Evolutionary conservation across 2,329 filamentous ascomycete species (phyloP).

Genomic region (Diaporthe sp.): DNA sequence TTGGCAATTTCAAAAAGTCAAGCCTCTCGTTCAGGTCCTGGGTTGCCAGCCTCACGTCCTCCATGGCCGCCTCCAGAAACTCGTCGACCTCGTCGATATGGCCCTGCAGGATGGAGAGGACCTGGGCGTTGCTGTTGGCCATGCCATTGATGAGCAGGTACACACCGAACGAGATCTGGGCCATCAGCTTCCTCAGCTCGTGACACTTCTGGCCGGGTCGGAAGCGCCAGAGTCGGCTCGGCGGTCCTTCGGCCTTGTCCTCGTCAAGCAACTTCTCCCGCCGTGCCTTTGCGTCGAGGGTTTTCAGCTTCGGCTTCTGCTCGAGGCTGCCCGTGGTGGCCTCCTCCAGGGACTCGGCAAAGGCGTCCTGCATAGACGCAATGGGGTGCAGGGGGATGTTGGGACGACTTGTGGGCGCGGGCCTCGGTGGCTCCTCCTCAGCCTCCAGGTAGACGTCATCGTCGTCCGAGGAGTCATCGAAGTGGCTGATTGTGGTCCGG

Average conservation of each 20-base stretch:
- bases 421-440: constrained; percentile 21
- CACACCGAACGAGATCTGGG: constrained; percentile 93
- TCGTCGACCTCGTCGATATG: constrained; percentile 96
- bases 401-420: constrained; percentile 17
- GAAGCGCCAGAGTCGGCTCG: constrained; percentile 80
- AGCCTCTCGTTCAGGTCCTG: constrained; percentile 84
- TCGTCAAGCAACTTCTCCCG: constrained; percentile 76
- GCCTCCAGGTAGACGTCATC: constrained; percentile 17
- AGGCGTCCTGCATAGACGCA: constrained; percentile 80
- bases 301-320: constrained; percentile 63
- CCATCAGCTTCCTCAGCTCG: constrained; percentile 88
- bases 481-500: constrained; percentile 35
- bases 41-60: constrained; percentile 83
- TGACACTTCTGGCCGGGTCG: constrained; percentile 82
- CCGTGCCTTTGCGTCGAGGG: constrained; percentile 68
- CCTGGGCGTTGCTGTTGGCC: constrained; percentile 89
- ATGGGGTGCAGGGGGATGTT: constrained; percentile 72
- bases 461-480: constrained; percentile 31
- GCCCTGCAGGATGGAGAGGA: constrained; percentile 87
- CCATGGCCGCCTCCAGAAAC: constrained; percentile 86
- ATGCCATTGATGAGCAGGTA: constrained; percentile 86
- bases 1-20: constrained; percentile 81
- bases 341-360: constrained; percentile 84
- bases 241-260: constrained; percentile 74
- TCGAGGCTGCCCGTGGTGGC: constrained; percentile 62